phyloP scores from a whole-genome alignment of 2,329 filamentous ascomycete species.

The Epichloe aotearoae region DNA sequence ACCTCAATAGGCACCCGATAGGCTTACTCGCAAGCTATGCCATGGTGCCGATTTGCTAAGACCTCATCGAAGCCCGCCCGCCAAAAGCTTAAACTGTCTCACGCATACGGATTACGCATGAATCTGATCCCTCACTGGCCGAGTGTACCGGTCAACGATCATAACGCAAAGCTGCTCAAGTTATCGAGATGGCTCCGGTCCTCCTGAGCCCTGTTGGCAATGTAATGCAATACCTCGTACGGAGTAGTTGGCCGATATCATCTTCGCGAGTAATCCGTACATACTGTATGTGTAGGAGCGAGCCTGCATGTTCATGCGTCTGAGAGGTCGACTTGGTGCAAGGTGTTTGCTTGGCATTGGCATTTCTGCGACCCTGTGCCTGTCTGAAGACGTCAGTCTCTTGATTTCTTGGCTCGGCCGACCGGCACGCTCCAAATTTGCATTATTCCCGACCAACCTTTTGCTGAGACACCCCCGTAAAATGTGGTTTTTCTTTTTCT shows the following conservation, averaged over 20 bases:
- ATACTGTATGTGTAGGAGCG: no score
- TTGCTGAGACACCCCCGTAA: not conserved
- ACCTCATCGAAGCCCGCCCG: not conserved
- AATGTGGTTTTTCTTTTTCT: not conserved
- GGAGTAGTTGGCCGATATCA: no score
- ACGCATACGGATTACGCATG: not conserved
- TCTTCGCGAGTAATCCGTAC: no score
- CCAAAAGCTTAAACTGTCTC: not conserved
- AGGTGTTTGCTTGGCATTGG: no score
- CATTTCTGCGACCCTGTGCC: not conserved
- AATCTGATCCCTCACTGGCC: not conserved
- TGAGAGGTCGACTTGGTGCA: no score
- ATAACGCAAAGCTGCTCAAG: no score
- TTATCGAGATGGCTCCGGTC: no score
- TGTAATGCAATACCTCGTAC: no score
- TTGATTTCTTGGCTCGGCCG: conserved; percentile 6
- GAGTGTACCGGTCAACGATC: no score
- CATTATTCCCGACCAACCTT: conserved; percentile 2
- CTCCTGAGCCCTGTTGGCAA: no score
- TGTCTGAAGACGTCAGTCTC: conserved; percentile 1
- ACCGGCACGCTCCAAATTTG: conserved; percentile 5
- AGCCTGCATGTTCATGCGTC: no score
- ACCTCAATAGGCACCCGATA: not conserved
- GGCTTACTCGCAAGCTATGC: no score
- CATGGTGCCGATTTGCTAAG: not conserved